Base-by-base conservation (phyloP, 2,329 filamentous ascomycete species). In the Aspergillus persii region DNA sequence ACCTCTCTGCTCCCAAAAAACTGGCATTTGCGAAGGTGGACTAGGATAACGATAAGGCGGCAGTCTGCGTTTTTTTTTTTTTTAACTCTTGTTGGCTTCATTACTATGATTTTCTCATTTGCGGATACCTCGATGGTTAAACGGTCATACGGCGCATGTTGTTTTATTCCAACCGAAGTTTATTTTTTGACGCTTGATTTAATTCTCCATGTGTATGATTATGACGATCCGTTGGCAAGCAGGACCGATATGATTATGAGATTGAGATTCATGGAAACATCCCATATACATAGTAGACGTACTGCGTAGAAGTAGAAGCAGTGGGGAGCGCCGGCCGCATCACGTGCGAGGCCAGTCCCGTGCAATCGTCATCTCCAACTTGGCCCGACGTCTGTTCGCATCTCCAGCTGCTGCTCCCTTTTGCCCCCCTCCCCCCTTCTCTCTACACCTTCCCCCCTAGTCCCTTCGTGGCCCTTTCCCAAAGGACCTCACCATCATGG, bases 1-100 rank as follows among this genome's bases (percentile, higher is more conserved):
- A 96, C 67, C 82, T 96, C 57, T 85, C 83, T 64, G 89, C 88
- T 60, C 89, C 90, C 9, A 83, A 86, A 53, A 83, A 83, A 62
- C 80, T 94, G 48, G 86, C 87, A 60, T 86, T 83, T 68, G 90
- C 90, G 23, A 91, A 91, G 77, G 86, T 92, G 68, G 90, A 94
- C 75, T 92, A 67, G 65, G 39, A 26, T 23, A 11, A 30, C 18
- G 18, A 11, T 15, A 48, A 27, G 11, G 4, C 49, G 54, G 23
- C 7, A 23, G 26, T 53, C 49, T 54, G 6, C 8, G 4, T 46
- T 36, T 50, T 33, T 50, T 9, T 52, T 8, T 33, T 56, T 12
- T 29, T 18, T 4, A 33, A 29, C 12, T 15, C 6, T 29, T 53
- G 33, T 33, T 29, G 8, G 12, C 8, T 47, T 18, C 18, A 53